Evolutionary conservation across 441 rosid genomes (phyloP).

Genomic region (Melastoma candidum): DNA sequence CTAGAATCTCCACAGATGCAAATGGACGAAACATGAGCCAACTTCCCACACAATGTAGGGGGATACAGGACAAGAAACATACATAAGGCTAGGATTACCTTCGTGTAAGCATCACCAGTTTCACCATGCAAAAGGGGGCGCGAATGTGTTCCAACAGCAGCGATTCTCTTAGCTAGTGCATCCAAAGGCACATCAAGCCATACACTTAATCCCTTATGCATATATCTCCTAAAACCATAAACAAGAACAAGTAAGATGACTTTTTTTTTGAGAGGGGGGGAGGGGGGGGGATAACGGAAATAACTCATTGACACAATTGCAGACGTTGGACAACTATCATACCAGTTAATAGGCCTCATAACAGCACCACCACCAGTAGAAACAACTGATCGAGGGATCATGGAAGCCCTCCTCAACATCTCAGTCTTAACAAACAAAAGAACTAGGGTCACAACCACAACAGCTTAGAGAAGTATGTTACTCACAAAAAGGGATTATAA

Average conservation of each 20-base stretch:
- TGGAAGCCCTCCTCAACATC: slow-evolving; percentile 39
- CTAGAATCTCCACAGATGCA: neutral
- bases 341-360: slow-evolving; percentile 62
- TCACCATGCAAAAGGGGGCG: slow-evolving; percentile 76
- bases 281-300: neutral
- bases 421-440: slow-evolving; percentile 44
- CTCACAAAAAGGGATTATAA: neutral
- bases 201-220: slow-evolving; percentile 71
- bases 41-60: neutral
- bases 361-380: slow-evolving; percentile 98
- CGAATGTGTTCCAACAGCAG: slow-evolving; percentile 78
- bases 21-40: neutral
- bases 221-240: slow-evolving; percentile 46
- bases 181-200: slow-evolving; percentile 94
- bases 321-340: slow-evolving; percentile 1
- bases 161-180: slow-evolving; percentile 79
- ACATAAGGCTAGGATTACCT: slow-evolving; percentile 23
- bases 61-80: neutral
- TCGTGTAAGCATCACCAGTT: slow-evolving; percentile 57
- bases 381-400: slow-evolving; percentile 50
- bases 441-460: slow-evolving; percentile 3
- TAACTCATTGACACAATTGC: neutral
- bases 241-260: neutral
- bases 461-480: neutral
- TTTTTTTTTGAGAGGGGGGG: too few relatives aligned